phyloP scores from a whole-genome alignment of 805 yeast genomes.

The Wickerhamiella nectarea region DNA sequence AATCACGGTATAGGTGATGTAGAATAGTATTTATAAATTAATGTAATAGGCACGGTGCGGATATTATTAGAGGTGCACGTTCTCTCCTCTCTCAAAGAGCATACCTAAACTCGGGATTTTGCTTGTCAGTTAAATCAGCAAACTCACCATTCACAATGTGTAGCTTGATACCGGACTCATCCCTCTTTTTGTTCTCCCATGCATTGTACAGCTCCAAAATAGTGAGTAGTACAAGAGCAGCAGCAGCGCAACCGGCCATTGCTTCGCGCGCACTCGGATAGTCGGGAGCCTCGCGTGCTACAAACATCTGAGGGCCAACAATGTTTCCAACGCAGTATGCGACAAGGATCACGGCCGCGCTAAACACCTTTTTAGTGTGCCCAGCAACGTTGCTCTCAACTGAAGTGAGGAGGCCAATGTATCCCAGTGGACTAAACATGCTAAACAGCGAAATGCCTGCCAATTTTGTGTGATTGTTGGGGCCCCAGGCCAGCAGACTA shows the following conservation, averaged over 20 bases:
- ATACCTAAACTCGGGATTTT: slow-evolving; percentile 41
- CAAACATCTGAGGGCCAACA: slow-evolving; percentile 62
- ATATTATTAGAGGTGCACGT: no score
- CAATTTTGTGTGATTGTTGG: slow-evolving; percentile 27
- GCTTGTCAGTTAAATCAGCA: slow-evolving; percentile 40
- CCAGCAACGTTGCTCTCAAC: slow-evolving; percentile 47
- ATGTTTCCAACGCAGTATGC: no score
- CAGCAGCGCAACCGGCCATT: slow-evolving; percentile 40
- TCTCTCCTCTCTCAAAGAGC: no score
- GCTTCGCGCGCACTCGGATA: slow-evolving; percentile 45
- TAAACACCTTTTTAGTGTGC: slow-evolving; percentile 57
- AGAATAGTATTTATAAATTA: no score
- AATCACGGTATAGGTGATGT: no score
- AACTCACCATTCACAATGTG: slow-evolving; percentile 18
- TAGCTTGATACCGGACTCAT: not conserved
- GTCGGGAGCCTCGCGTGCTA: slow-evolving; percentile 39
- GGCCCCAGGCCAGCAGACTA: slow-evolving; percentile 34
- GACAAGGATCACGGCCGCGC: no score
- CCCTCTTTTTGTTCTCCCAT: slow-evolving; percentile 7
- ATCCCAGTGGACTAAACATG: slow-evolving; percentile 21
- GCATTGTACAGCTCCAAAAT: slow-evolving; percentile 16
- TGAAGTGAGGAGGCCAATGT: slow-evolving; percentile 4
- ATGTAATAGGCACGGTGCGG: no score
- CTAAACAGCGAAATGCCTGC: slow-evolving; percentile 30
- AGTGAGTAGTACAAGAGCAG: slow-evolving; percentile 24